phyloP scores from a whole-genome alignment of 2,329 filamentous ascomycete genomes.

The Aspergillus sp. region DNA sequence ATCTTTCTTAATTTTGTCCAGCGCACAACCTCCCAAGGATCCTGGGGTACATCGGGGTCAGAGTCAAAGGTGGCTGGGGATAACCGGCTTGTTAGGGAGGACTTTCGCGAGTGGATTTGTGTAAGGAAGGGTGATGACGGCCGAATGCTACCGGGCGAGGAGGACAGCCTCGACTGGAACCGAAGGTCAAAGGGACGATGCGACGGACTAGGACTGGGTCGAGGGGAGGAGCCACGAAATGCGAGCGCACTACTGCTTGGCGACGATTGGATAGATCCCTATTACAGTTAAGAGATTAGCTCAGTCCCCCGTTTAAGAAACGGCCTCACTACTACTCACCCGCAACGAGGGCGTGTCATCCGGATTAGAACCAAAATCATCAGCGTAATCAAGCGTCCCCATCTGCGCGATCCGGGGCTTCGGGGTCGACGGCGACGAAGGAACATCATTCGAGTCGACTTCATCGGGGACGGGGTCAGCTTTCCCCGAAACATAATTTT shows the following conservation, averaged over 20 bases:
- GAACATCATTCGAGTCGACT: conserved; percentile 21
- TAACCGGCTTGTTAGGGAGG: conserved; percentile 72
- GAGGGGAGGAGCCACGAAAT: conserved; percentile 67
- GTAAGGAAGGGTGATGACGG: conserved; percentile 76
- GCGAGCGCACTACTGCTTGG: conserved; percentile 73
- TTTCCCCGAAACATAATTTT: conserved; percentile 24
- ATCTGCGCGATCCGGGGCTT: conserved; percentile 20
- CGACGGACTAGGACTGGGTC: conserved; percentile 73
- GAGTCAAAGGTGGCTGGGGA: conserved; percentile 57
- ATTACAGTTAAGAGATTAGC: conserved; percentile 27
- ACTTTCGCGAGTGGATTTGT: conserved; percentile 74
- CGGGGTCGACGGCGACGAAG: conserved; percentile 15
- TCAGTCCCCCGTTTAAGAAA: conserved; percentile 56
- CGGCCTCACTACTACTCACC: conserved; percentile 52
- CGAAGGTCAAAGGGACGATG: conserved; percentile 92
- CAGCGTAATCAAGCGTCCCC: conserved; percentile 44
- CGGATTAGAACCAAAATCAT: conserved; percentile 72
- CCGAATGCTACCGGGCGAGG: conserved; percentile 61
- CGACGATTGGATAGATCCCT: conserved; percentile 58
- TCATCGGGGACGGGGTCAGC: conserved; percentile 16
- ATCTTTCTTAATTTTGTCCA: conserved; percentile 95
- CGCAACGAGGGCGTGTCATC: conserved; percentile 84
- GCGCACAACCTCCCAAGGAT: conserved; percentile 94
- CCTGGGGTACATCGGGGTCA: conserved; percentile 69
- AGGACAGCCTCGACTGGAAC: conserved; percentile 83